phyloP scores from a whole-genome alignment of 1,284 basidiomycete genomes.

The Nidula niveotomentosa region DNA sequence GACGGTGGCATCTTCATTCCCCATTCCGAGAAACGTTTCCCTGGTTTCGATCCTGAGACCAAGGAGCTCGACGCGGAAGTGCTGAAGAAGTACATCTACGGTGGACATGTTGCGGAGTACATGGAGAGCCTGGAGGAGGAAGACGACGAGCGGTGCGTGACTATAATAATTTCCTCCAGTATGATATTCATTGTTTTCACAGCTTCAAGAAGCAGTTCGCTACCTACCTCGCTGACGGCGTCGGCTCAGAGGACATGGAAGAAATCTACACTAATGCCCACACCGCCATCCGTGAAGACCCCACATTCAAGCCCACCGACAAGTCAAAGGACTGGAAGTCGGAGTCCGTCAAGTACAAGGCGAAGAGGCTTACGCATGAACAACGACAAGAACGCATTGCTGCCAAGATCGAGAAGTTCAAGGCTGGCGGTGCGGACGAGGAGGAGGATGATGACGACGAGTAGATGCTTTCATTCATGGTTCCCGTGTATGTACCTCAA shows the following conservation, averaged over 20 bases:
- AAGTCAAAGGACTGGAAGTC: slow-evolving; percentile 94
- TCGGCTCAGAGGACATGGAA: slow-evolving; percentile 97
- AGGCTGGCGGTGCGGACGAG: slow-evolving; percentile 53
- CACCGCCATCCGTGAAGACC: slow-evolving; percentile 95
- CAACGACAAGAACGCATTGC: slow-evolving; percentile 81
- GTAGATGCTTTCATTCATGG: slow-evolving; percentile 31
- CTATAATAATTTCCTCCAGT: slow-evolving; percentile 2
- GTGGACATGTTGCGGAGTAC: slow-evolving; percentile 98
- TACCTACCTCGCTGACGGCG: slow-evolving; percentile 91
- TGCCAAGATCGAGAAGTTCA: slow-evolving; percentile 84
- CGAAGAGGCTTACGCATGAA: slow-evolving; percentile 72
- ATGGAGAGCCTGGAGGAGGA: slow-evolving; percentile 99
- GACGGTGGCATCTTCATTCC: slow-evolving; percentile 99
- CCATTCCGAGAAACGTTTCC: slow-evolving; percentile 98
- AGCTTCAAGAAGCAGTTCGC: slow-evolving; percentile 99
- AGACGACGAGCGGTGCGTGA: slow-evolving; percentile 88
- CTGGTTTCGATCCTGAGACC: slow-evolving; percentile 93
- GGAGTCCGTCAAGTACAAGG: slow-evolving; percentile 79
- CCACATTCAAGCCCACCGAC: slow-evolving; percentile 87
- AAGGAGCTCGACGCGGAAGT: slow-evolving; percentile 96
- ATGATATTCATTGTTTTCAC: slow-evolving; percentile 3
- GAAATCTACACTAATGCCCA: slow-evolving; percentile 93
- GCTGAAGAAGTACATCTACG: slow-evolving; percentile 97
- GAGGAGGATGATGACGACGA: slow-evolving; percentile 60
- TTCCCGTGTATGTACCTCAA: slow-evolving; percentile 8